These are phyloP conservation scores for Akanthomyces muscarius DNA, from an alignment of 2,329 filamentous ascomycete genomes.

Conservation along the genomic window DNA sequence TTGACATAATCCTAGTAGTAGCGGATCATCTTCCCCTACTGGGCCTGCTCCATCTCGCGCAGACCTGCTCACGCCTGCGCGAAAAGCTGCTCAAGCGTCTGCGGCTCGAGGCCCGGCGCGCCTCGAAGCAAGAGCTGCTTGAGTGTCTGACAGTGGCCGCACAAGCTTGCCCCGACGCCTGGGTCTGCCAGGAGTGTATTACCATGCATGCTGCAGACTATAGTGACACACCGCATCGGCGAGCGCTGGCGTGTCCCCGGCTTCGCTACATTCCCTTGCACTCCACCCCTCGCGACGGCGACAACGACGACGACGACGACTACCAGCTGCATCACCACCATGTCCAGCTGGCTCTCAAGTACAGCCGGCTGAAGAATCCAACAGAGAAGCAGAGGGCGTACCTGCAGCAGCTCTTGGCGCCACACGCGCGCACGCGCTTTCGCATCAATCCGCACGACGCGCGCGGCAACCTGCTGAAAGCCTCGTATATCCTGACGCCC, in stretches of 20 bases:
- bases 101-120: not conserved
- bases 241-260: not conserved
- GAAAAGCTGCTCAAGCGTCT: not conserved
- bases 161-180: not conserved
- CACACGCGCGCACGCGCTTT: not conserved
- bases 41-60: not conserved
- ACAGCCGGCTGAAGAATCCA: not conserved
- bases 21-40: not conserved
- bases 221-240: not conserved
- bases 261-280: not conserved
- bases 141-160: not conserved
- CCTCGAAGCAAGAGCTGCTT: not conserved
- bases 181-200: not conserved
- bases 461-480: too few species aligned
- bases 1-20: not conserved
- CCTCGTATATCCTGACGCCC: too few species aligned
- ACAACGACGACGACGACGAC: not conserved
- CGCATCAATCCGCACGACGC: too few species aligned
- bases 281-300: not conserved
- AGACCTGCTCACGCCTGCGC: not conserved
- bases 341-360: not conserved
- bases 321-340: not conserved
- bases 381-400: not conserved
- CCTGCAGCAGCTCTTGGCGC: not conserved
- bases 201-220: not conserved